Conservation (phyloP, 2,329 filamentous ascomycete genomes). For the Catunica adiposa region DNA sequence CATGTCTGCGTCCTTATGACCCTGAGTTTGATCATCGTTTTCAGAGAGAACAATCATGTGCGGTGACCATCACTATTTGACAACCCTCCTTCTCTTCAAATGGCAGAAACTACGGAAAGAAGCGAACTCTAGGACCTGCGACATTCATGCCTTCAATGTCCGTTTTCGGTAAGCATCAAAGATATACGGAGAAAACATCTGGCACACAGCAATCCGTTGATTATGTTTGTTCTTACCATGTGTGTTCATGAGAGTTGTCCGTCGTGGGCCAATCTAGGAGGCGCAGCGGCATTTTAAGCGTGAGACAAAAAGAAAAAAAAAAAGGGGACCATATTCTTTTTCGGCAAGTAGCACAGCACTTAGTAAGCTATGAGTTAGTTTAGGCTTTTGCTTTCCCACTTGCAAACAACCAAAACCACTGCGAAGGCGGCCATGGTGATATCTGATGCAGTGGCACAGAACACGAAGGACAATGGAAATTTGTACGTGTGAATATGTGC, state of each 20-base stretch:
- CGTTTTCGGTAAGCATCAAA: background rate
- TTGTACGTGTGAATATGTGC: too few relatives aligned
- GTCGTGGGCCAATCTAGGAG: background rate
- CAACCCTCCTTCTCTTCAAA: background rate
- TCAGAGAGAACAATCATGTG: background rate
- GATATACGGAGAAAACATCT: background rate
- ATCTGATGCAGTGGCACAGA: background rate
- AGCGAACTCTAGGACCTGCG: background rate
- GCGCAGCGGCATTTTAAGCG: background rate
- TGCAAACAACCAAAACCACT: background rate
- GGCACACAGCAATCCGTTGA: background rate
- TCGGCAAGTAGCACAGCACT: background rate
- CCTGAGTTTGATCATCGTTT: background rate
- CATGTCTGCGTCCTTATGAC: background rate
- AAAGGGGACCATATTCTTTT: background rate
- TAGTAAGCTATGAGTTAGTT: background rate
- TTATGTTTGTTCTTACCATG: too few relatives aligned
- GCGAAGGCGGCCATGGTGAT: background rate
- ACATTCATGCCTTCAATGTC: background rate
- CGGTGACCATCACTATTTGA: background rate
- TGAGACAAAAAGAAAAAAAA: background rate
- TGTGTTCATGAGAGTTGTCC: too few relatives aligned
- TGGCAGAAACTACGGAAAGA: background rate
- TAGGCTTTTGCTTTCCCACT: background rate
- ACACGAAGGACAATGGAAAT: too few relatives aligned